These are phyloP conservation scores for Yamadazyma olivae DNA, from an alignment of 805 yeast species.

Conservation along the genomic window DNA sequence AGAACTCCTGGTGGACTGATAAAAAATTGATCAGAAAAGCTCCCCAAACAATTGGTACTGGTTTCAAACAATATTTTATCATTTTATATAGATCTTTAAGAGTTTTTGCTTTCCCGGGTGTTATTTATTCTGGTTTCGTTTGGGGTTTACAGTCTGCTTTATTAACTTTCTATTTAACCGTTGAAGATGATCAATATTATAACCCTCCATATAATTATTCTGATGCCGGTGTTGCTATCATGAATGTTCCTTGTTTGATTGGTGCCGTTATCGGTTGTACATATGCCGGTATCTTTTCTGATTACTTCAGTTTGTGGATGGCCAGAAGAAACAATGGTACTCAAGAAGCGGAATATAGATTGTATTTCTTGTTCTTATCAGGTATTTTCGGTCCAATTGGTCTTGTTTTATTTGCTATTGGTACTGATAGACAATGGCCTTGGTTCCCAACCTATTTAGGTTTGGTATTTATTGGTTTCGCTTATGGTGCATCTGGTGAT, in stretches of 20 bases:
- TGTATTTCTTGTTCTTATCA: conserved; percentile 32
- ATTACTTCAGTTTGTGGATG: conserved; percentile 33
- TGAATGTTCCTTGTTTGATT: conserved; percentile 38
- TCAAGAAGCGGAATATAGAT: conserved; percentile 36
- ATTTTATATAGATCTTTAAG: conserved; percentile 30
- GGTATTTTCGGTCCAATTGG: conserved; percentile 35
- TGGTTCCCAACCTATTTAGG: conserved; percentile 40
- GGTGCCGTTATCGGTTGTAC: conserved; percentile 40
- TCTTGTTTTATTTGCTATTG: conserved; percentile 35
- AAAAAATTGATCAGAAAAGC: conserved; percentile 34
- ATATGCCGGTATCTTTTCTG: conserved; percentile 32
- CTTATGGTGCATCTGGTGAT: conserved; percentile 38
- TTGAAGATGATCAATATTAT: conserved; percentile 34
- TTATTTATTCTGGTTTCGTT: conserved; percentile 32
- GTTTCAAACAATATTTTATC: conserved; percentile 39
- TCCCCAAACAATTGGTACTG: conserved; percentile 33
- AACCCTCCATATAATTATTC: conserved; percentile 33
- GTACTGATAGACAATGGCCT: conserved; percentile 33
- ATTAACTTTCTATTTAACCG: conserved; percentile 37
- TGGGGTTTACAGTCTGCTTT: conserved; percentile 41
- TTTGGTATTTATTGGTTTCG: conserved; percentile 34
- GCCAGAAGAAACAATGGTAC: conserved; percentile 35
- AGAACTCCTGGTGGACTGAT: conserved; percentile 24
- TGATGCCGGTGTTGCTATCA: conserved; percentile 33
- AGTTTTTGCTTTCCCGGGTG: conserved; percentile 36